Evolutionary conservation across 352 stramenopile species (phyloP).

Genomic region (Globisporangium perplexum): DNA sequence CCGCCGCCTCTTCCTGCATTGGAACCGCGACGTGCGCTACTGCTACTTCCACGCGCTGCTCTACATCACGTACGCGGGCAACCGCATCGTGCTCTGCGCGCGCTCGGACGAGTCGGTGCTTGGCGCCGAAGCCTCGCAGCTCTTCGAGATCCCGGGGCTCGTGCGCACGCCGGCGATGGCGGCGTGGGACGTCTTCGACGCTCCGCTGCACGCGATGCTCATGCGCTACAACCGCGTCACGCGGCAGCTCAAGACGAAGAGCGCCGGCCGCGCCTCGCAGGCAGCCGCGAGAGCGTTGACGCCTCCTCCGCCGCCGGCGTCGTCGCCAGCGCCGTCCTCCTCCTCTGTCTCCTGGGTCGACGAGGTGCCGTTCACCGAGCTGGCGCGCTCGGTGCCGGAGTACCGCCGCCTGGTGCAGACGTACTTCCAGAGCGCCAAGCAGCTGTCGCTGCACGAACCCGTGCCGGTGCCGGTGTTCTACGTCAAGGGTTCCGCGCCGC

Average conservation of each 20-base stretch:
- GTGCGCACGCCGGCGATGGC: slow-evolving; percentile 25
- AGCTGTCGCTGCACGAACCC: slow-evolving; percentile 60
- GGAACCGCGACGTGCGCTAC: slow-evolving; percentile 80
- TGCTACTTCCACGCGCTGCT: slow-evolving; percentile 79
- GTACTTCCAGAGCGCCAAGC: slow-evolving; percentile 40
- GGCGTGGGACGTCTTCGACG: slow-evolving; percentile 63
- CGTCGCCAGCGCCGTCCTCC: slow-evolving; percentile 10
- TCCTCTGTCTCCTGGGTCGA: slow-evolving; percentile 1
- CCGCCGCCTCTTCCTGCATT: slow-evolving; percentile 70
- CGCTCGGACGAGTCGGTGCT: slow-evolving; percentile 72
- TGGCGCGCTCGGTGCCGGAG: slow-evolving; percentile 56
- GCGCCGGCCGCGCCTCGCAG: slow-evolving; percentile 1
- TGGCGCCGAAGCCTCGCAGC: slow-evolving; percentile 41
- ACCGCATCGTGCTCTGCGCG: slow-evolving; percentile 65
- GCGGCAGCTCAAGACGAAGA: slow-evolving; percentile 20
- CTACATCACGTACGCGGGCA: slow-evolving; percentile 75
- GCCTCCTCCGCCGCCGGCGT: slow-evolving; percentile 8
- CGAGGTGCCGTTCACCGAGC: slow-evolving; percentile 27
- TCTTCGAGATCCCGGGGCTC: slow-evolving; percentile 73
- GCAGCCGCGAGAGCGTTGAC: not conserved
- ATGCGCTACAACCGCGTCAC: slow-evolving; percentile 36
- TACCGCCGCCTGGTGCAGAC: slow-evolving; percentile 63
- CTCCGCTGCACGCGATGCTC: slow-evolving; percentile 49
- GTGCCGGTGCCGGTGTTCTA: slow-evolving; percentile 57
- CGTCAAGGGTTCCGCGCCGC: slow-evolving; percentile 21